These are phyloP conservation scores for Mucor sp. DNA, from an alignment of 371 early-diverging fungal species.

Conservation along the genomic window DNA sequence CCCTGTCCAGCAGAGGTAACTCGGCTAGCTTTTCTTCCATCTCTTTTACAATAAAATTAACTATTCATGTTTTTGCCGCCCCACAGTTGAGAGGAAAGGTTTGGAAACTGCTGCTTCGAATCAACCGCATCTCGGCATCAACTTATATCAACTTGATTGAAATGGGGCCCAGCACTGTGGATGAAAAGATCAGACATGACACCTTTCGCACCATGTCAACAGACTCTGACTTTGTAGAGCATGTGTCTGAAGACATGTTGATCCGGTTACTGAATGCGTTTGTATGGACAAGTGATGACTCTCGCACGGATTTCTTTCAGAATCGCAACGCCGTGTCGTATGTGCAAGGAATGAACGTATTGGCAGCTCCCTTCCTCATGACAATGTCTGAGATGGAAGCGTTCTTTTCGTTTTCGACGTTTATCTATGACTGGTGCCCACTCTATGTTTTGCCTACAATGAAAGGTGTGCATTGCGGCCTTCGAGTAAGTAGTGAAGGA, in stretches of 20 bases:
- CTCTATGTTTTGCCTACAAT: slow-evolving; percentile 90
- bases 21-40: too few species aligned
- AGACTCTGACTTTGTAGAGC: slow-evolving; percentile 71
- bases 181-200: slow-evolving; percentile 89
- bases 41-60: background rate
- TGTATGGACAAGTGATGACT: slow-evolving; percentile 67
- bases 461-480: slow-evolving; percentile 91
- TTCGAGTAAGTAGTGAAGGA: slow-evolving; percentile 57
- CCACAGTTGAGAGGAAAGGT: slow-evolving; percentile 46
- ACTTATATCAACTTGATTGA: slow-evolving; percentile 78
- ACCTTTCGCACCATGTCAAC: slow-evolving; percentile 87
- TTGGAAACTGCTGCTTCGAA: slow-evolving; percentile 86
- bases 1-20: slow-evolving; percentile 31
- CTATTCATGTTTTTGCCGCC: background rate
- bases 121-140: slow-evolving; percentile 71
- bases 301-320: background rate
- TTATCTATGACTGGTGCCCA: slow-evolving; percentile 87
- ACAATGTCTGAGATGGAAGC: slow-evolving; percentile 93
- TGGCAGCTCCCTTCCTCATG: slow-evolving; percentile 91
- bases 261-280: slow-evolving; percentile 88
- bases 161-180: slow-evolving; percentile 69
- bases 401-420: slow-evolving; percentile 81
- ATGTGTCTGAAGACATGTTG: slow-evolving; percentile 78
- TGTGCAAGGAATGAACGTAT: slow-evolving; percentile 95
- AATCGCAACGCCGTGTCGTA: slow-evolving; percentile 58